Evolutionary conservation across 2,329 filamentous ascomycete genomes (phyloP).

Genomic region (Penicillium hordei): DNA sequence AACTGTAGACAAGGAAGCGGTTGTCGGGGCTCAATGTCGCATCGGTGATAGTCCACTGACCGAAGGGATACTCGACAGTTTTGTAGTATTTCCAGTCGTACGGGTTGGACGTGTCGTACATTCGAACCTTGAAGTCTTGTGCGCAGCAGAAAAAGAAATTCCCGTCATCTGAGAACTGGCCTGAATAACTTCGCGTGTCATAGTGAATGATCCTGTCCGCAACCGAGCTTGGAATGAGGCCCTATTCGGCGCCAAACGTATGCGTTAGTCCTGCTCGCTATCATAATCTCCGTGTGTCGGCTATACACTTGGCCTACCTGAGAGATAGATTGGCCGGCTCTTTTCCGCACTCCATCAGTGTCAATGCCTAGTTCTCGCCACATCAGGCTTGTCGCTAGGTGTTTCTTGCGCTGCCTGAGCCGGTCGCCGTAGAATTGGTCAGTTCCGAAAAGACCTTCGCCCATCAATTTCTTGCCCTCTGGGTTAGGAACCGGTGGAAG

Average conservation of each 20-base stretch:
- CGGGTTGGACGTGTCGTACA: constrained; percentile 97
- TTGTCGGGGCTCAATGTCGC: constrained; percentile 90
- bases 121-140: constrained; percentile 89
- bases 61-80: constrained; percentile 78
- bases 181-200: constrained; percentile 82
- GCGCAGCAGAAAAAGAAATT: constrained; percentile 95
- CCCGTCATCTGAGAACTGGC: constrained; percentile 94
- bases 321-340: constrained; percentile 65
- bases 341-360: constrained; percentile 56
- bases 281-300: too few species aligned
- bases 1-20: constrained; percentile 85
- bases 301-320: constrained; percentile 52
- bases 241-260: constrained; percentile 45
- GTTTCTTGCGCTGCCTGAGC: constrained; percentile 57
- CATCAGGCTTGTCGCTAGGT: constrained; percentile 68
- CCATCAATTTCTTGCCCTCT: constrained; percentile 75
- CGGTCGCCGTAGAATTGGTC: constrained; percentile 58
- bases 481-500: constrained; percentile 86
- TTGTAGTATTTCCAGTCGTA: constrained; percentile 97
- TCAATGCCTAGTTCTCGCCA: constrained; percentile 79
- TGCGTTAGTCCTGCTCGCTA: background rate
- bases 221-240: constrained; percentile 71
- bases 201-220: constrained; percentile 89
- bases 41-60: constrained; percentile 95
- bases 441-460: constrained; percentile 74